Conservation (phyloP, 2,329 filamentous ascomycete genomes). For the Penicillium aurantiogriseum region DNA sequence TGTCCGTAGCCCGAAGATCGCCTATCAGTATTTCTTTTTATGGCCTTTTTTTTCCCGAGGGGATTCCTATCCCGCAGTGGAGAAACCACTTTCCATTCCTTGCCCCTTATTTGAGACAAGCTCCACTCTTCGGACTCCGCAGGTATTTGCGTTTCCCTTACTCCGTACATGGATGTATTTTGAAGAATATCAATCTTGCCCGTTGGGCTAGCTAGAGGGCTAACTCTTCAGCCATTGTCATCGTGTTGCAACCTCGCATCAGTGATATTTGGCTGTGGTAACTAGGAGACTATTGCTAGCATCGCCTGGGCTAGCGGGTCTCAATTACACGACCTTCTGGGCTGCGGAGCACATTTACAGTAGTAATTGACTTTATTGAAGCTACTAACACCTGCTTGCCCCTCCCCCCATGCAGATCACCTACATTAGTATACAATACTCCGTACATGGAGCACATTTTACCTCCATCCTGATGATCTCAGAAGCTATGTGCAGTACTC, state of each 20-base stretch:
- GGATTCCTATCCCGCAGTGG: conserved; percentile 2
- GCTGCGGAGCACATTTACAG: background rate
- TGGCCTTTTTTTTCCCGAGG: background rate
- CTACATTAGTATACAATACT: no score
- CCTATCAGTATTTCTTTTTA: background rate
- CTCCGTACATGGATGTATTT: background rate
- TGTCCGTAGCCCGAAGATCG: background rate
- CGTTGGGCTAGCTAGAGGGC: background rate
- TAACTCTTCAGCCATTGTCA: background rate
- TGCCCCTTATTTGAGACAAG: background rate
- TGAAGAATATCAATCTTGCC: background rate
- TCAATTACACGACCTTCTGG: background rate
- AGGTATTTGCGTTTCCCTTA: background rate
- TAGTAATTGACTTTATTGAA: background rate
- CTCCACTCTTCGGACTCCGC: background rate
- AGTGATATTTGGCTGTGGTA: background rate
- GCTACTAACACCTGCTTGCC: background rate
- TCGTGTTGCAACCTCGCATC: background rate
- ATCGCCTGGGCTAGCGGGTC: background rate
- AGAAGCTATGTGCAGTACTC: background rate
- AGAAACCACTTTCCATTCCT: background rate
- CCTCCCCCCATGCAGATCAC: background rate
- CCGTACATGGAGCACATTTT: background rate
- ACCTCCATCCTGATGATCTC: background rate
- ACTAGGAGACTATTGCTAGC: background rate